A percentile compares a stretch with the other conserved stretches of the same genome.
Evolutionary conservation across 2,329 filamentous ascomycete species (phyloP).

Genomic region (Didymella arachidicola): DNA sequence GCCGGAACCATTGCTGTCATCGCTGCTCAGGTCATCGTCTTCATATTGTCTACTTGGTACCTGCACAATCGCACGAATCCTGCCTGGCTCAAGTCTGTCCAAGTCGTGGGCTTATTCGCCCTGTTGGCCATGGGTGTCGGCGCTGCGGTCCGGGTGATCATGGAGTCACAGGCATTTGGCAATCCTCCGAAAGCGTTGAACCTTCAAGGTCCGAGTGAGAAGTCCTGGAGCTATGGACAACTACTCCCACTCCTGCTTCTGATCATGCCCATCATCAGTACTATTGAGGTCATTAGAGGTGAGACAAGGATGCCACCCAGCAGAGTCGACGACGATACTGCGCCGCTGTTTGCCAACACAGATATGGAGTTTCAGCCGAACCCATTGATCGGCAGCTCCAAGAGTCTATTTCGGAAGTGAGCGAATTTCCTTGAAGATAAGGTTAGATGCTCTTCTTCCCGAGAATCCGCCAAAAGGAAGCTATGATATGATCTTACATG

Average conservation of each 20-base stretch:
- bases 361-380: conserved; percentile 59
- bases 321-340: conserved; percentile 51
- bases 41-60: conserved; percentile 69
- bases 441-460: neutral
- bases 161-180: conserved; percentile 69
- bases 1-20: conserved; percentile 69
- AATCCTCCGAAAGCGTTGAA: conserved; percentile 54
- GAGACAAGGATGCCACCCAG: conserved; percentile 56
- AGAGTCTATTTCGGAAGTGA: conserved; percentile 32
- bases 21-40: conserved; percentile 65
- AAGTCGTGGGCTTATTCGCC: conserved; percentile 62
- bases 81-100: conserved; percentile 63
- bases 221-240: conserved; percentile 69
- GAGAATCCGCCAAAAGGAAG: neutral
- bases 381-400: conserved; percentile 51
- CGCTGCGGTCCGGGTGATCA: conserved; percentile 64
- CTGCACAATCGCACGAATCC: conserved; percentile 63
- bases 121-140: conserved; percentile 63
- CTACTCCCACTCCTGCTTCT: conserved; percentile 67
- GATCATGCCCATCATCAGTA: conserved; percentile 66
- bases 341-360: conserved; percentile 47
- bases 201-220: conserved; percentile 63
- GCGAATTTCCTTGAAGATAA: neutral
- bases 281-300: conserved; percentile 66
- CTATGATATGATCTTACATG: neutral